Evolutionary conservation across 1,139 yeast genomes (phyloP).

Genomic region (Blastobotrys malaysiensis): DNA sequence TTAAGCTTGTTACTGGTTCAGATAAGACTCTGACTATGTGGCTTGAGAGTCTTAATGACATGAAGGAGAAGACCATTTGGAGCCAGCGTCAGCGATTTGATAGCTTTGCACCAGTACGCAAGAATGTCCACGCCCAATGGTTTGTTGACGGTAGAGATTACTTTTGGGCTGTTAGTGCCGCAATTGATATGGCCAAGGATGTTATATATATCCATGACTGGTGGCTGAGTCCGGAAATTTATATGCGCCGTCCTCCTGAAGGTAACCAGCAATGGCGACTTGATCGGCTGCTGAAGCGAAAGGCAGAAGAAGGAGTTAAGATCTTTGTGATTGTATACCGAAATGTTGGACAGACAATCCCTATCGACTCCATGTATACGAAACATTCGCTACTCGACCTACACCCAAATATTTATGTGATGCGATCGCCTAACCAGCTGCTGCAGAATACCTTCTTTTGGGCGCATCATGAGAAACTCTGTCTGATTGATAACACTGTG

Average conservation of each 20-base stretch:
- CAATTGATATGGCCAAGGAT: conserved; percentile 89
- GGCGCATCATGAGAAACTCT: conserved; percentile 98
- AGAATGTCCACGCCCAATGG: conserved; percentile 88
- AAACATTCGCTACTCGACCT: conserved; percentile 85
- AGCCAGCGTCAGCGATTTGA: conserved; percentile 67
- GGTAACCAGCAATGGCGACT: conserved; percentile 93
- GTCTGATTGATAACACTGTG: conserved; percentile 79
- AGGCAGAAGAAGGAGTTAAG: conserved; percentile 93
- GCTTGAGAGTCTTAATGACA: conserved; percentile 66
- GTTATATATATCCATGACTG: conserved; percentile 94
- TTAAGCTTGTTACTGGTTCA: conserved; percentile 70
- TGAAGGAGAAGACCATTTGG: conserved; percentile 71
- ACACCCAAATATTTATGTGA: conserved; percentile 80
- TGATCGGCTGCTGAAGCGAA: conserved; percentile 79
- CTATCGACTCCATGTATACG: conserved; percentile 90
- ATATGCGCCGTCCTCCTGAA: conserved; percentile 87
- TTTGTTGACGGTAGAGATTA: conserved; percentile 95
- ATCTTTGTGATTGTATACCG: conserved; percentile 91
- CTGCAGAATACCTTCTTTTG: conserved; percentile 91
- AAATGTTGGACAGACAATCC: conserved; percentile 89
- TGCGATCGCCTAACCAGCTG: conserved; percentile 93
- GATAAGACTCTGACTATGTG: conserved; percentile 67
- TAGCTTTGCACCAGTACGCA: conserved; percentile 88
- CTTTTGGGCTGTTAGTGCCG: conserved; percentile 93
- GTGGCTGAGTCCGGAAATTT: conserved; percentile 96